Conservation (phyloP, 73 alveolate genomes). For the Halteria grandinella region DNA sequence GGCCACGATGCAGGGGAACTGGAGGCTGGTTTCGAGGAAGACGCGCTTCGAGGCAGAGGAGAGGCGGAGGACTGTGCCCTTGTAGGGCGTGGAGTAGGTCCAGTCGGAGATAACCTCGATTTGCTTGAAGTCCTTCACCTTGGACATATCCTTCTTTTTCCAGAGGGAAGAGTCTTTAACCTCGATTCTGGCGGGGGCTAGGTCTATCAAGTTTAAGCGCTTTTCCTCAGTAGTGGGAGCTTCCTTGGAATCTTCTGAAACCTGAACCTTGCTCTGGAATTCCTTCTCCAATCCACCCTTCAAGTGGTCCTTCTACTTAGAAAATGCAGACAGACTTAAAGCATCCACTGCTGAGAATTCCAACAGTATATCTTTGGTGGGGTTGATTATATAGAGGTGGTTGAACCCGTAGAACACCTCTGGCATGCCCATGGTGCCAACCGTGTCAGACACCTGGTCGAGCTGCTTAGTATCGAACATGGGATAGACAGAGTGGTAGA, state of each 20-base stretch:
- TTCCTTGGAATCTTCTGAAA: too few relatives aligned
- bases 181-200: slow-evolving; percentile 74
- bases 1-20: slow-evolving; percentile 8
- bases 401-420: slow-evolving; percentile 84
- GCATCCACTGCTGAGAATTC: slow-evolving; percentile 86
- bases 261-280: slow-evolving; percentile 21
- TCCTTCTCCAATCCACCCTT: slow-evolving; percentile 6
- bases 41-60: slow-evolving; percentile 47
- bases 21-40: slow-evolving; percentile 53
- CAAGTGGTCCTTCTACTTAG: slow-evolving; percentile 49
- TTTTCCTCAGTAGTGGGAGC: too few relatives aligned
- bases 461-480: slow-evolving; percentile 61
- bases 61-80: slow-evolving; percentile 81
- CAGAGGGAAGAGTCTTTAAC: slow-evolving; percentile 75
- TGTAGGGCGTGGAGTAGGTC: slow-evolving; percentile 96
- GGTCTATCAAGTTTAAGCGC: slow-evolving; percentile 68
- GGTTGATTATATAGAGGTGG: slow-evolving; percentile 75
- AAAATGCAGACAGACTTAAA: slow-evolving; percentile 69
- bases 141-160: slow-evolving; percentile 76
- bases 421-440: slow-evolving; percentile 79
- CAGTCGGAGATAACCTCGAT: slow-evolving; percentile 82
- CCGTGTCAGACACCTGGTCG: slow-evolving; percentile 64
- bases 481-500: slow-evolving; percentile 53
- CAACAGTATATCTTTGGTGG: slow-evolving; percentile 68
- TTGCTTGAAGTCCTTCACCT: slow-evolving; percentile 66